A percentile compares a stretch with the other conserved stretches of the same genome.
phyloP scores from a whole-genome alignment of 164 flowering plant species.

The Saururus chinensis region DNA sequence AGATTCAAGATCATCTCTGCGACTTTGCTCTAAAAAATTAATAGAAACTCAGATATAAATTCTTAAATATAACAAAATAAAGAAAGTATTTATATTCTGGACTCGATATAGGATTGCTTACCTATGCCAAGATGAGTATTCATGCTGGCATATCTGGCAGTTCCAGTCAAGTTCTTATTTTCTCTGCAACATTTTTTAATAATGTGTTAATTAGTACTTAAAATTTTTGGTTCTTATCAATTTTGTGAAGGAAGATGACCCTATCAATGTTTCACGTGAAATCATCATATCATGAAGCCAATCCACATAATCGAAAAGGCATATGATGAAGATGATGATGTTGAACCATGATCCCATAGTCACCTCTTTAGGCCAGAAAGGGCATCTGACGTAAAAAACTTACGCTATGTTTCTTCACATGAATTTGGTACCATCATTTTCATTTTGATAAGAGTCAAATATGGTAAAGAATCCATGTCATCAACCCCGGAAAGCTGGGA shows the following conservation, averaged over 20 bases:
- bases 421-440: too few species aligned
- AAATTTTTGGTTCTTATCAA: too few species aligned
- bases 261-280: too few species aligned
- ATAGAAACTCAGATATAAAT: neutral
- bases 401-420: too few species aligned
- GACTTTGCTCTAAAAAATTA: conserved; percentile 65
- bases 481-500: too few species aligned
- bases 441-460: neutral
- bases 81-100: neutral
- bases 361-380: too few species aligned
- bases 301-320: too few species aligned
- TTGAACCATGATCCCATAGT: too few species aligned
- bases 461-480: too few species aligned
- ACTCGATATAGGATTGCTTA: conserved; percentile 15
- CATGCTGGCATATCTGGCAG: conserved; percentile 96
- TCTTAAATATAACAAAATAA: neutral
- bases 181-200: conserved; percentile 38
- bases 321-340: too few species aligned
- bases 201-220: neutral
- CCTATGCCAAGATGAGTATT: conserved; percentile 96
- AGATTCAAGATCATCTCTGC: conserved; percentile 92
- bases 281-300: too few species aligned
- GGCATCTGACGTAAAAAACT: too few species aligned
- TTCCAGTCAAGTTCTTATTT: conserved; percentile 88
- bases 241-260: neutral